Evolutionary conservation across 768 basidiomycete species (phyloP), one percentile per base, ranked within the genome.

Genomic region (Infundibulicybe gibba): DNA sequence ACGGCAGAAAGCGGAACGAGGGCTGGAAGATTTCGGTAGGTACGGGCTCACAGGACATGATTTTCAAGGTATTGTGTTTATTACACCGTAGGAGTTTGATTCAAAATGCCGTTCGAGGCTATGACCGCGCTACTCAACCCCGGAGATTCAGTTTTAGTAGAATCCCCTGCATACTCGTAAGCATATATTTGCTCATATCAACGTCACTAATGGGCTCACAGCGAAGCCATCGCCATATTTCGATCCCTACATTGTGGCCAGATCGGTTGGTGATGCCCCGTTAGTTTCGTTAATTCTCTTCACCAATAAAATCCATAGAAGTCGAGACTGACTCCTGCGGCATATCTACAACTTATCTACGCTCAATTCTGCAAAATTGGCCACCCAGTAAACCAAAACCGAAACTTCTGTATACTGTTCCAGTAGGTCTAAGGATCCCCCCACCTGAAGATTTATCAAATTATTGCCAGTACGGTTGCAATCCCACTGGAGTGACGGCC

Each of bases 11-110:
- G 41, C 61, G 56, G 37, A 75, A 71, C 2, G 81, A 79, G 54
- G 84, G 81, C 6, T 98, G 94, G 93, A 69, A 71, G 37, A 62
- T 94, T 9, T 83, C 80, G 35, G 68, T 97, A 9, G 92, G 94
- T 1, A 74, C 76, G 34, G 94, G 94, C 10, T 90, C 89, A 38
- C 94, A 97, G 65, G 93, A 97, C 70, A 61, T 92, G 53, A 79
- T 97, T 42, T 86, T 76, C 69, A 97, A 94, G 79, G 92, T 88
- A 25, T n/a, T n/a, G 25, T 25, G 25, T 34, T 21, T 30, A 53
- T 55, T 30, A 47, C 38, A 25, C 13, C 35, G 33, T 14, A 43
- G 40, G 44, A 32, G 37, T 42, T 31, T 31, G 21, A 31, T 37
- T 51, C 44, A 50, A 50, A 41, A 44, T 40, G 41, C 48, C 35